Percentiles rank a stretch among this genome's conserved stretches.
Evolutionary conservation across 1,139 yeast species (phyloP).

Genomic region (Kodamaea suecica): DNA sequence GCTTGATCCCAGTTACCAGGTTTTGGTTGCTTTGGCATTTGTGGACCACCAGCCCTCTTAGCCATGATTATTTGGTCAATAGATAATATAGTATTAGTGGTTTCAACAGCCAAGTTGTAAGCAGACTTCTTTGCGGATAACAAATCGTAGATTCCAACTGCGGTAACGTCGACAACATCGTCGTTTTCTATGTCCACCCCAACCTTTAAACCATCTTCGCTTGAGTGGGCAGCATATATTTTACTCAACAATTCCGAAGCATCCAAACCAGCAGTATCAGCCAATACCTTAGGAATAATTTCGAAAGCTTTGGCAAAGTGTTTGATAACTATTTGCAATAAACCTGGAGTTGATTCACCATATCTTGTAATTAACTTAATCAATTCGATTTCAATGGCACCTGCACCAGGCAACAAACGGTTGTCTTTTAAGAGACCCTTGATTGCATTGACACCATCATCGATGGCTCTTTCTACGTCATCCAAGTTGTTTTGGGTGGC

Average conservation of each 20-base stretch:
- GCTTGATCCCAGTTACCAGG: slow-evolving; percentile 98
- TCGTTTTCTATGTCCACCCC: slow-evolving; percentile 27
- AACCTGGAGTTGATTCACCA: slow-evolving; percentile 94
- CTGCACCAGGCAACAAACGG: slow-evolving; percentile 91
- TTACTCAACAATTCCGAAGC: slow-evolving; percentile 84
- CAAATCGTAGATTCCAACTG: slow-evolving; percentile 73
- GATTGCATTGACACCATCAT: slow-evolving; percentile 91
- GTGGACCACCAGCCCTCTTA: slow-evolving; percentile 96
- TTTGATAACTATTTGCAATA: slow-evolving; percentile 89
- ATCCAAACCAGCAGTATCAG: slow-evolving; percentile 93
- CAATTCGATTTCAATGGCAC: slow-evolving; percentile 91
- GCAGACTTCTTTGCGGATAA: slow-evolving; percentile 82
- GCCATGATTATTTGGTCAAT: slow-evolving; percentile 94
- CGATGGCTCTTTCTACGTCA: slow-evolving; percentile 94
- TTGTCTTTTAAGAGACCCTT: slow-evolving; percentile 82
- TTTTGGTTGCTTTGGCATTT: slow-evolving; percentile 79
- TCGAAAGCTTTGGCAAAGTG: slow-evolving; percentile 94
- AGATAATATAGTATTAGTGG: slow-evolving; percentile 84
- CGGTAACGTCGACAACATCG: slow-evolving; percentile 56
- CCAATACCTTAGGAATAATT: slow-evolving; percentile 85
- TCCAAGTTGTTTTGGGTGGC: slow-evolving; percentile 95
- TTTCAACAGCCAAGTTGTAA: slow-evolving; percentile 90
- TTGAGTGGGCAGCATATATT: slow-evolving; percentile 80
- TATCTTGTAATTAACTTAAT: slow-evolving; percentile 74
- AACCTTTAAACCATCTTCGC: slow-evolving; percentile 51